These are phyloP conservation scores for Primulina huaijiensis DNA, from an alignment of 257 asterid genomes.

Conservation along the genomic window DNA sequence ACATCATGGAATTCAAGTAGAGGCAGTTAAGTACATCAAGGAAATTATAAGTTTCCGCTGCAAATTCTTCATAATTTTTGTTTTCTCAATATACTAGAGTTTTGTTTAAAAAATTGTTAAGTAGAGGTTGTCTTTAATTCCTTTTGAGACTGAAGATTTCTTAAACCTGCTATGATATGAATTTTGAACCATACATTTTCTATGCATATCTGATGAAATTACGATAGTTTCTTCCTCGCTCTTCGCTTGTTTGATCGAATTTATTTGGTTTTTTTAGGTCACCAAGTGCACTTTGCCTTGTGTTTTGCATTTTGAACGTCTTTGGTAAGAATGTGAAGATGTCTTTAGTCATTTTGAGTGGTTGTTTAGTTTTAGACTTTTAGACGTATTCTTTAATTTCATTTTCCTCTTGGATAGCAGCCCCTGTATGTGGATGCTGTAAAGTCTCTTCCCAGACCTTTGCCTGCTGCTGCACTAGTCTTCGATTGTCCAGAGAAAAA, in stretches of 20 bases:
- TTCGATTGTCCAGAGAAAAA: conserved; percentile 43
- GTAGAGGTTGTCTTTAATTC: conserved; percentile 2
- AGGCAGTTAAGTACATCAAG: conserved; percentile 1
- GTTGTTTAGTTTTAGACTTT: conserved; percentile 9
- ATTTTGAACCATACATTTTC: background rate
- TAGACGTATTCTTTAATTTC: conserved; percentile 3
- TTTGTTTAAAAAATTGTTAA: background rate
- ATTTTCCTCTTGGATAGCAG: conserved; percentile 42
- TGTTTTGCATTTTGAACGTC: background rate
- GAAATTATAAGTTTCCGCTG: conserved; percentile 7
- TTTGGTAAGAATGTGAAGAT: conserved; percentile 4
- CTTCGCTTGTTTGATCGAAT: background rate
- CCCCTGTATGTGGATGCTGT: conserved; percentile 52
- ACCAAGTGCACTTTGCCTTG: background rate
- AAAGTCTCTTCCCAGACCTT: conserved; percentile 83
- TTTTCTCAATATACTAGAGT: background rate
- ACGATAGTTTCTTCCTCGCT: background rate
- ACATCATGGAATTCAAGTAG: background rate
- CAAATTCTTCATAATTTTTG: conserved; percentile 1
- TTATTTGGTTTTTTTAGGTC: background rate
- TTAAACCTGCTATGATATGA: background rate
- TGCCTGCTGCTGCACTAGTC: conserved; percentile 56
- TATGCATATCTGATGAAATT: background rate
- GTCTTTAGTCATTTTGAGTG: background rate
- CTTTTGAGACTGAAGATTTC: background rate